phyloP scores from a whole-genome alignment of 169 alveolate species.

The Plasmodium reichenowi region DNA sequence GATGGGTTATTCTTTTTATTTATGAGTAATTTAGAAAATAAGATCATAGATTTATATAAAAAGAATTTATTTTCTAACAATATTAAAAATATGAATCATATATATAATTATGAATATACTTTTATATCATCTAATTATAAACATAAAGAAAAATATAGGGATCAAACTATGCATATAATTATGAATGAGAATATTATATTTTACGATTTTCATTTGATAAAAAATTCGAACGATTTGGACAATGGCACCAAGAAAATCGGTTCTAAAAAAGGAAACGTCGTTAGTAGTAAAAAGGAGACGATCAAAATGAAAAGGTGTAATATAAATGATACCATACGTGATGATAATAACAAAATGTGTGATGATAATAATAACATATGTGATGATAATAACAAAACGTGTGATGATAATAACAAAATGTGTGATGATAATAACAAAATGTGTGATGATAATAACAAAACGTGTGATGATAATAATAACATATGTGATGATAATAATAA shows the following conservation, averaged over 20 bases:
- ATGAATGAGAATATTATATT: slow-evolving; percentile 39
- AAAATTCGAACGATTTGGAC: slow-evolving; percentile 5
- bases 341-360: background rate
- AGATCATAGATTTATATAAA: slow-evolving; percentile 28
- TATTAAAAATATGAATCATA: background rate
- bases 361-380: background rate
- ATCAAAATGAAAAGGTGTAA: background rate
- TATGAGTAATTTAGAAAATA: slow-evolving; percentile 16
- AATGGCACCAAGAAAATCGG: background rate
- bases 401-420: background rate
- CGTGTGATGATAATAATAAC: too few species aligned
- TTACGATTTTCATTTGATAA: slow-evolving; percentile 54
- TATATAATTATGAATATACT: slow-evolving; percentile 34
- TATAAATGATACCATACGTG: background rate
- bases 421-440: background rate
- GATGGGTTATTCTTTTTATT: slow-evolving; percentile 54
- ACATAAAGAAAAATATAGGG: slow-evolving; percentile 16
- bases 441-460: background rate
- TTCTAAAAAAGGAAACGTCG: background rate
- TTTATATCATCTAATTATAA: slow-evolving; percentile 68
- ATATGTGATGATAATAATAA: too few species aligned
- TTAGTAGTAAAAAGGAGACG: too few species aligned
- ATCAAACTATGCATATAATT: slow-evolving; percentile 31
- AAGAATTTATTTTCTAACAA: slow-evolving; percentile 25
- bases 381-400: background rate